Conservation (phyloP, 768 basidiomycete species). For the Pisolithus albus region DNA sequence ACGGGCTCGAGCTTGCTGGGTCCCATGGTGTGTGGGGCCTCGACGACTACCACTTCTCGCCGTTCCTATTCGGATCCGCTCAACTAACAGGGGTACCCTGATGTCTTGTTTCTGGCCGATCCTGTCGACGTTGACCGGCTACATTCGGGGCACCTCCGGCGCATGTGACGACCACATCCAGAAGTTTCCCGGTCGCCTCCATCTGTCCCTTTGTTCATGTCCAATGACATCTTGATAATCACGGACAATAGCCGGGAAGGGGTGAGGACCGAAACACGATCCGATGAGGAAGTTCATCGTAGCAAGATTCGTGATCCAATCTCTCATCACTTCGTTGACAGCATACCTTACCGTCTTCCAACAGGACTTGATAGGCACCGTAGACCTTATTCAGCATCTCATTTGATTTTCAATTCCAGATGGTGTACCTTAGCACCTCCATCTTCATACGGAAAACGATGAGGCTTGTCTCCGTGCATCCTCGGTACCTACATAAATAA, state of each 20-base stretch:
- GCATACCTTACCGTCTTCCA: constrained; percentile 96
- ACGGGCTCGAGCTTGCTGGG: constrained; percentile 98
- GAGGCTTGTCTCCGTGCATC: constrained; percentile 93
- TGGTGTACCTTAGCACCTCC: constrained; percentile 73
- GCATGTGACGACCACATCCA: constrained; percentile 92
- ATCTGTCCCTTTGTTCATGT: constrained; percentile 90
- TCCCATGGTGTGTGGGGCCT: constrained; percentile 98
- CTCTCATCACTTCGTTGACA: constrained; percentile 96
- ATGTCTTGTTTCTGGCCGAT: constrained; percentile 2
- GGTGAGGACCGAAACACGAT: constrained; percentile 95
- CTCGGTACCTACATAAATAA: constrained; percentile 97
- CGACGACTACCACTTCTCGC: constrained; percentile 95
- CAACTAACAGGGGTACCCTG: constrained; percentile 57
- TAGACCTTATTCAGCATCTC: neutral
- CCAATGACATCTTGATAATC: constrained; percentile 97
- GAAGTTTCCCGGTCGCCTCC: constrained; percentile 72
- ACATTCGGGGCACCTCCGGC: constrained; percentile 67
- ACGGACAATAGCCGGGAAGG: constrained; percentile 97
- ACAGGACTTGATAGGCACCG: constrained; percentile 84
- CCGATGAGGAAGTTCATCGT: constrained; percentile 96
- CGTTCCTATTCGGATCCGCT: constrained; percentile 81
- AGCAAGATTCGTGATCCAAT: constrained; percentile 96
- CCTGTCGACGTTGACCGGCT: neutral
- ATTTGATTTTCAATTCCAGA: neutral
- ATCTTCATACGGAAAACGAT: constrained; percentile 98